phyloP scores from a whole-genome alignment of 2,329 filamentous ascomycete species.

The Stagonosporopsis rhizophila region DNA sequence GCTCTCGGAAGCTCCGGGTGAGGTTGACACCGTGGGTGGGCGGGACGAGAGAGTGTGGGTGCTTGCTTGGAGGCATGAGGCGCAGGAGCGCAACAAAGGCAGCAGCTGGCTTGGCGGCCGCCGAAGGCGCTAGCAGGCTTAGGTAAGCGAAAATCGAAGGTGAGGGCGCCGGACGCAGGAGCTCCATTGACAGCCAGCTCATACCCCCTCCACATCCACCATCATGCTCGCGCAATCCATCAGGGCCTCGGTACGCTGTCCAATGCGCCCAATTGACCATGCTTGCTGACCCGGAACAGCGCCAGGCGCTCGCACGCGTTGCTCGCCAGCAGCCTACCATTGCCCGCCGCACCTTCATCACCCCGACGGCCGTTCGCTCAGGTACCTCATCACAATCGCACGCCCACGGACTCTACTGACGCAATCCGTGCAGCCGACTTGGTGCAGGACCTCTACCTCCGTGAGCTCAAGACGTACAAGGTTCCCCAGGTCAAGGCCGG shows the following conservation, averaged over 20 bases:
- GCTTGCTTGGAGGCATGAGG: slow-evolving; percentile 16
- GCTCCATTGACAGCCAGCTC: slow-evolving; percentile 40
- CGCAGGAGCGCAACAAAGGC: slow-evolving; percentile 7
- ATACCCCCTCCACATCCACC: slow-evolving; percentile 38
- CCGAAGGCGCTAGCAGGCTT: slow-evolving; percentile 21
- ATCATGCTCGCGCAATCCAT: slow-evolving; percentile 68
- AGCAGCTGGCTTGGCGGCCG: slow-evolving; percentile 14
- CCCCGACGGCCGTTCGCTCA: slow-evolving; percentile 66
- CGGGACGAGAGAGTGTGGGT: slow-evolving; percentile 26
- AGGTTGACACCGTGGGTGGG: slow-evolving; percentile 28
- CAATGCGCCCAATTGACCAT: slow-evolving; percentile 10
- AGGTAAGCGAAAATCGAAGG: slow-evolving; percentile 19
- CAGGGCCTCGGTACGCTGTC: slow-evolving; percentile 64
- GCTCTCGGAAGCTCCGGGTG: slow-evolving; percentile 22
- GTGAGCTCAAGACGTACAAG: slow-evolving; percentile 97
- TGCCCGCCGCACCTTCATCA: slow-evolving; percentile 69
- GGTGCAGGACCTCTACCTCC: slow-evolving; percentile 96
- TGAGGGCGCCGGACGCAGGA: slow-evolving; percentile 18
- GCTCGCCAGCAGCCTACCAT: slow-evolving; percentile 63
- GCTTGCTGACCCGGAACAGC: slow-evolving; percentile 54
- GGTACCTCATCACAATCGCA: slow-evolving; percentile 57
- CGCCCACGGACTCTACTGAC: slow-evolving; percentile 34
- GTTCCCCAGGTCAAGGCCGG: slow-evolving; percentile 79
- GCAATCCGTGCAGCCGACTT: slow-evolving; percentile 76
- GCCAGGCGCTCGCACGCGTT: slow-evolving; percentile 67